These are phyloP conservation scores for Apostasia ramifera DNA, from an alignment of 106 monocot genomes.

Conservation along the genomic window DNA sequence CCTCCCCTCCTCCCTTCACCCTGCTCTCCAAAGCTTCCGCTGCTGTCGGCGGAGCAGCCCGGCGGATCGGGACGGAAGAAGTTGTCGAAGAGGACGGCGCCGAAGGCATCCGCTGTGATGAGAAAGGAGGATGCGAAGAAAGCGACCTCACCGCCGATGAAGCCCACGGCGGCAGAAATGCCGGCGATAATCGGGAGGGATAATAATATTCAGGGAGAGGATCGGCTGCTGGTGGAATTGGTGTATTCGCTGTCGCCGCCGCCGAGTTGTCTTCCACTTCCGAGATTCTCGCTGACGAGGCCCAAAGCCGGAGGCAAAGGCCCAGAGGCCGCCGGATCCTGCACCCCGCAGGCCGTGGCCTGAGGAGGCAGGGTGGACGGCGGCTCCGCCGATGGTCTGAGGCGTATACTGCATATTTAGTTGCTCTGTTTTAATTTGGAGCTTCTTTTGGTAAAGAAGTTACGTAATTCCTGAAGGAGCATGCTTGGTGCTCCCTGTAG, in stretches of 20 bases:
- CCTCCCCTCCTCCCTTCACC: neutral
- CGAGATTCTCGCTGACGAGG: slow-evolving; percentile 21
- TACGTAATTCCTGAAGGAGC: too few relatives aligned
- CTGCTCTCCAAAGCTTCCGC: neutral
- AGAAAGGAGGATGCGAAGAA: neutral
- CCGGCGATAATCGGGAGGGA: neutral
- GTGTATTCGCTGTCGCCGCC: slow-evolving; percentile 23
- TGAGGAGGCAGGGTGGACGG: neutral
- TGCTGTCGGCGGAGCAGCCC: neutral
- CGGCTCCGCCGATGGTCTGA: neutral
- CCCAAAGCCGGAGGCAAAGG: neutral
- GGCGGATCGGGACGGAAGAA: neutral
- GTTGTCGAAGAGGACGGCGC: neutral
- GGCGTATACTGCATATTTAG: neutral
- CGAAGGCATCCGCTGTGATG: neutral
- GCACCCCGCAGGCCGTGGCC: neutral
- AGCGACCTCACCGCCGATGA: neutral
- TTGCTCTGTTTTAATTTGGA: neutral
- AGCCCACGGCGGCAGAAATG: neutral
- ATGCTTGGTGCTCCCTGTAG: too few relatives aligned
- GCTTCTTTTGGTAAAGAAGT: too few relatives aligned
- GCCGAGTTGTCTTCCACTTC: slow-evolving; percentile 35
- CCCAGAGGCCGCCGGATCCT: neutral
- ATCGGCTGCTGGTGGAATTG: too few relatives aligned
- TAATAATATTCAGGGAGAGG: neutral